Conservation (phyloP, 495 filamentous ascomycete species). For the Trichoderma orchidacearum region DNA sequence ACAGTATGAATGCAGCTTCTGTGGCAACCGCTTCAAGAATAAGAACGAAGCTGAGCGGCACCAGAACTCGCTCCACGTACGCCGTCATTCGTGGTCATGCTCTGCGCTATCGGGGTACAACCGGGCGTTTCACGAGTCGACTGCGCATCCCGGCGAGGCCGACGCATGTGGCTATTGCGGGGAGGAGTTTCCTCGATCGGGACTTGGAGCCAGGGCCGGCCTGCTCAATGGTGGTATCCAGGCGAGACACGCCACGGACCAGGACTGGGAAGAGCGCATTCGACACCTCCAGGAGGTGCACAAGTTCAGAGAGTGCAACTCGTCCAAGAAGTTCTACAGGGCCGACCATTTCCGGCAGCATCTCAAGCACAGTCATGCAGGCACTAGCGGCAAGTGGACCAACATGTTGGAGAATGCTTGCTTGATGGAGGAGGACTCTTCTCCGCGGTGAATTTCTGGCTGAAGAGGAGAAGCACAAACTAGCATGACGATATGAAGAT, state of each 20-base stretch:
- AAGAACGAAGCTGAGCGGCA: conserved; percentile 98
- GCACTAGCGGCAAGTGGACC: conserved; percentile 96
- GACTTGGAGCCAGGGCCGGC: conserved; percentile 11
- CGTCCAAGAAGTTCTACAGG: conserved; percentile 94
- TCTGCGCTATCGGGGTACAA: conserved; percentile 66
- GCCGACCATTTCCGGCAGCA: conserved; percentile 98
- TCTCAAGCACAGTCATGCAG: conserved; percentile 93
- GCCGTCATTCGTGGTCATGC: conserved; percentile 96
- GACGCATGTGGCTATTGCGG: conserved; percentile 96
- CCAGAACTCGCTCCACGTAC: conserved; percentile 90
- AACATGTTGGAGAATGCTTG: conserved; percentile 95
- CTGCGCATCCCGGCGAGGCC: conserved; percentile 37
- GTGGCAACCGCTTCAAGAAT: conserved; percentile 95
- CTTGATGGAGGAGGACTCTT: conserved; percentile 73
- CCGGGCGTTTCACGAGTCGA: conserved; percentile 75
- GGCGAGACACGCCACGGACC: conserved; percentile 24
- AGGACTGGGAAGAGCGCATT: conserved; percentile 73
- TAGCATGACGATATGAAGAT: no score
- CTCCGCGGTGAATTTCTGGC: conserved; percentile 4
- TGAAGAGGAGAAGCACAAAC: no score
- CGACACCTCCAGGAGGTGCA: conserved; percentile 81
- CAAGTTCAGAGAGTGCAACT: conserved; percentile 97
- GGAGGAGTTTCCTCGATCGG: conserved; percentile 67
- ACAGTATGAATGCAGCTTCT: conserved; percentile 86
- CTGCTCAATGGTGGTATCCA: conserved; percentile 9